A percentile compares a stretch with the other conserved stretches of the same genome.
These are phyloP conservation scores for Lyophyllum decastes DNA, from an alignment of 768 basidiomycete genomes.

Conservation along the genomic window DNA sequence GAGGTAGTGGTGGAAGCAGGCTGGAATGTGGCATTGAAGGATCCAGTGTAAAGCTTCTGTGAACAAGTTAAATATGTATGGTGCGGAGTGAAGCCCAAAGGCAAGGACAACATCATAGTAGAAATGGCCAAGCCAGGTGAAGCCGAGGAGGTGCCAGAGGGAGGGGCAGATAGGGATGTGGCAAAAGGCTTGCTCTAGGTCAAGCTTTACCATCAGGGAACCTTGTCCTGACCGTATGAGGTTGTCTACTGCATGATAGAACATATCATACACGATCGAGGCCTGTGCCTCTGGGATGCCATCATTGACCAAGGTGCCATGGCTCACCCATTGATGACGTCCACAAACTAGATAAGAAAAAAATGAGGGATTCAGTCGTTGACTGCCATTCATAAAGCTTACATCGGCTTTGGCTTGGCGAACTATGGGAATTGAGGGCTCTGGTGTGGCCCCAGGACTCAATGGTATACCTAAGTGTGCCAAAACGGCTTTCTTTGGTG, in stretches of 20 bases:
- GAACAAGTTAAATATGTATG: slow-evolving; percentile 42
- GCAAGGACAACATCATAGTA: slow-evolving; percentile 31
- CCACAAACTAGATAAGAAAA: slow-evolving; percentile 59
- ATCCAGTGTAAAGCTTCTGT: slow-evolving; percentile 43
- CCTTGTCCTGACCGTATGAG: slow-evolving; percentile 23
- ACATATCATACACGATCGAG: slow-evolving; percentile 29
- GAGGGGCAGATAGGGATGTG: slow-evolving; percentile 31
- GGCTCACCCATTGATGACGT: slow-evolving; percentile 69
- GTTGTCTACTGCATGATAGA: slow-evolving; percentile 24
- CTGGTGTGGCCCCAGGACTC: slow-evolving; percentile 55
- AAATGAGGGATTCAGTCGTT: neutral
- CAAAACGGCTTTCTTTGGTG: slow-evolving; percentile 77
- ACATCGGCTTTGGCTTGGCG: slow-evolving; percentile 82
- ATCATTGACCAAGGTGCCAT: slow-evolving; percentile 27
- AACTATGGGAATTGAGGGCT: slow-evolving; percentile 51
- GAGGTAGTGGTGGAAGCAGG: slow-evolving; percentile 31
- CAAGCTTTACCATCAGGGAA: slow-evolving; percentile 34
- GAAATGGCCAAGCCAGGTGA: slow-evolving; percentile 26
- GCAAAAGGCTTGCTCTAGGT: slow-evolving; percentile 36
- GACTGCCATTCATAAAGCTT: slow-evolving; percentile 20
- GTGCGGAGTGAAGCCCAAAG: slow-evolving; percentile 33
- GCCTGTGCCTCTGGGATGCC: slow-evolving; percentile 31
- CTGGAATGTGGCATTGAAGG: slow-evolving; percentile 32
- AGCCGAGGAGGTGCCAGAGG: slow-evolving; percentile 35
- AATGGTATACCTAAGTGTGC: slow-evolving; percentile 77